Base-by-base conservation (phyloP, 371 early-diverging fungal genomes). In the Syncephalis plumigaleata region DNA sequence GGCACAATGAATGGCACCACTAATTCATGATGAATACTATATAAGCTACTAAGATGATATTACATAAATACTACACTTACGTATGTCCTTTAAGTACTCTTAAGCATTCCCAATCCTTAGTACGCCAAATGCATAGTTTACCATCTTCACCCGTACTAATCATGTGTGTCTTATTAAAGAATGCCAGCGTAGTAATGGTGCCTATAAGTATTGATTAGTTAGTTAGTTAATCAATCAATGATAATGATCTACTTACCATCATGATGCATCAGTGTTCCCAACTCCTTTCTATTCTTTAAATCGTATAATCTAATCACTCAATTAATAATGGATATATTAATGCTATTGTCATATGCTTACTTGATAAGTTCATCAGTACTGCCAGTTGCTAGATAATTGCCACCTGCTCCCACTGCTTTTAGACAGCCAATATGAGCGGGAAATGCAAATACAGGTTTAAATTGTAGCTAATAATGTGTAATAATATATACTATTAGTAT, bases 61-160 rank as follows among this genome's bases (percentile, higher is more conserved):
- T 13, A 44, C 1, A 36, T 26, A 26, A 39, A 36, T 26, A 16
- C 1, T 25, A 3, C 23, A 61, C 63, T 58, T 68, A 75, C 77
- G 76, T 83, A 72, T 95, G 96, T n/a, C 91, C 94, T 52, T 79
- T 81, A 27, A 95, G 65, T 36, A 72, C 77, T 60, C 85, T 89
- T 49, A 97, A 70, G 42, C 75, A 75, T 58, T 92, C 94, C 98
- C 98, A 97, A 61, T 95, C 98, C 56, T 82, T 84, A 36, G 88
- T 78, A 55, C 96, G 69, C 70, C 84, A 87, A 38, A 97, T 73
- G 42, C 80, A 77, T 20, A 97, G 71, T 1, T 69, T 68, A 37
- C 89, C 88, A 61, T 93, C 95, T 36, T 89, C 93, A 49, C 84
- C 78, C 36, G 83, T 84, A 21, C 88, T 79, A 9, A 97, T 59